Percentiles rank a stretch among this genome's conserved stretches.
Conservation (phyloP, 345 rosid genomes). For the Angophora floribunda region DNA sequence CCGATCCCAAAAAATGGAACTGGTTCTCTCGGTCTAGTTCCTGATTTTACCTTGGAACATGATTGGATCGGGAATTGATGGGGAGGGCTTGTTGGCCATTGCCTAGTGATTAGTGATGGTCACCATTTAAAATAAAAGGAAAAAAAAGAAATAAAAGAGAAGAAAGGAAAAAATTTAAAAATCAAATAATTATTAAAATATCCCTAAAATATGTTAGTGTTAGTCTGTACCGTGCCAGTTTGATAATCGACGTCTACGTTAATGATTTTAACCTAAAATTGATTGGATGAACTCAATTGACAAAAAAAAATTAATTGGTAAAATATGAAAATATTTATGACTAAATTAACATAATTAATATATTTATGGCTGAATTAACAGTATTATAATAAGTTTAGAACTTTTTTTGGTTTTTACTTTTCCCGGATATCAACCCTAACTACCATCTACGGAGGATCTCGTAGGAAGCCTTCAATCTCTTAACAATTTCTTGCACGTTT, state of each 20-base stretch:
- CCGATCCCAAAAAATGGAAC: too few relatives aligned
- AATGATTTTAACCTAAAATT: accelerated
- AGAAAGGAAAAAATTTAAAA: accelerated
- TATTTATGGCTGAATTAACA: background rate
- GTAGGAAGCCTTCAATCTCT: background rate
- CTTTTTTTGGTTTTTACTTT: too few relatives aligned
- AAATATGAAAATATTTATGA: background rate
- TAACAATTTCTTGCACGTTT: background rate
- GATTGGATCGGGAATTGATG: background rate
- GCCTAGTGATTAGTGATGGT: background rate
- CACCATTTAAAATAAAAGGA: background rate
- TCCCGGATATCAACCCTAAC: background rate
- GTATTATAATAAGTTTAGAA: background rate
- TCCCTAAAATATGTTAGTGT: too few relatives aligned
- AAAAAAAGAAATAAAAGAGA: too few relatives aligned
- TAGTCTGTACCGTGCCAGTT: too few relatives aligned
- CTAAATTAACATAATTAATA: background rate
- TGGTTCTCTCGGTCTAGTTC: too few relatives aligned
- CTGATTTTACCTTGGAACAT: too few relatives aligned
- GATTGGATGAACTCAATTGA: background rate
- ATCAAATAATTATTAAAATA: too few relatives aligned
- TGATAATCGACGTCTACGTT: too few relatives aligned
- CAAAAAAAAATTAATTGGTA: background rate
- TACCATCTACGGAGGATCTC: background rate
- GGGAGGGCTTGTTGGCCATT: background rate